phyloP scores from a whole-genome alignment of 2,329 filamentous ascomycete genomes.

The Colletotrichum phormii region DNA sequence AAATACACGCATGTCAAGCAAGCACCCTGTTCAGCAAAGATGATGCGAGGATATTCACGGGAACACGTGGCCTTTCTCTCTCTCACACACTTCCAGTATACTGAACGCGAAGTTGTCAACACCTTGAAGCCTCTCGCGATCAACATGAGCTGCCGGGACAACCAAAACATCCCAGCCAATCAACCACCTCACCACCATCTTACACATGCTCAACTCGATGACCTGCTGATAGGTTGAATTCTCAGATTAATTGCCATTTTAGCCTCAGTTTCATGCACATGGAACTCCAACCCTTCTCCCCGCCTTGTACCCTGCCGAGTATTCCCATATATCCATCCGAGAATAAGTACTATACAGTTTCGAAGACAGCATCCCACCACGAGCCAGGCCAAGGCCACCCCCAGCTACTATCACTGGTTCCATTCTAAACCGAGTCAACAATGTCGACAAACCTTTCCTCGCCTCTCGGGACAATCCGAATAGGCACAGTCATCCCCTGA shows the following conservation, averaged over 20 bases:
- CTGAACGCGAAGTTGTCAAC: background rate
- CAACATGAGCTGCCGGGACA: constrained; percentile 20
- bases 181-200: background rate
- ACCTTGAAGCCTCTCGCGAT: background rate
- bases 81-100: background rate
- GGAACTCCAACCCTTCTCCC: background rate
- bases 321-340: constrained; percentile 3
- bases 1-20: background rate
- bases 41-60: constrained; percentile 10
- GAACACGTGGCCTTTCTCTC: background rate
- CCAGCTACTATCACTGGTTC: background rate
- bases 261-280: background rate
- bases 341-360: background rate
- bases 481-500: constrained; percentile 67
- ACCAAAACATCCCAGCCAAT: background rate
- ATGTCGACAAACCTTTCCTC: constrained; percentile 73
- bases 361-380: background rate
- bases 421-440: constrained; percentile 40
- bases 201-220: background rate
- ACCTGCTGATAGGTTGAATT: background rate
- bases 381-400: background rate
- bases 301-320: background rate
- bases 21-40: background rate
- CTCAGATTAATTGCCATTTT: background rate
- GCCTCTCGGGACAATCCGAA: constrained; percentile 77